Evolutionary conservation across 2,329 filamentous ascomycete genomes (phyloP), one percentile per base, ranked within the genome.

Genomic region (Xylaria sp.): DNA sequence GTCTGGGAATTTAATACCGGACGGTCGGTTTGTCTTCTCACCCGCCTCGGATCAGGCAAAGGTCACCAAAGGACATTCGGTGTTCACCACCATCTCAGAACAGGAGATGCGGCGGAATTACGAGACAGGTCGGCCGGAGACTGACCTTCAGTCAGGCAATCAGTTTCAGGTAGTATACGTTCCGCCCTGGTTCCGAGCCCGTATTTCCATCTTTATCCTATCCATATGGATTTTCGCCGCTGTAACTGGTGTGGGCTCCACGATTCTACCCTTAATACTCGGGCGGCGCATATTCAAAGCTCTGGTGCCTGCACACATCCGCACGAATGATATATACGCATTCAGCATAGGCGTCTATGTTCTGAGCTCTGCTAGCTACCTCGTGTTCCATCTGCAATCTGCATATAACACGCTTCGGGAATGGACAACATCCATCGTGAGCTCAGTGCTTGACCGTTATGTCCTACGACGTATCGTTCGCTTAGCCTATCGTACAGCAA

Each of bases 171-270:
- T 89, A 66, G 91, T 94, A 23, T 96, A 94, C 75, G 83, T 98
- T 20, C 96, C 96, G 8, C 94, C 96, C 0, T 88, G 89, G 80
- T 98, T 99, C 83, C 88, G 91, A 10, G 77, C 89, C 31, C 90
- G 97, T 64, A 90, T 98, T 68, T 92, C 91, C 62, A 82, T 93
- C 2, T 98, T 99, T 81, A 94, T 98, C 72, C 82, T 96, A 64
- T 90, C 92, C 59, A 93, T 99, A 72, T 99, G 96, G 96, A 79
- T 94, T 41, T 98, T 99, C 81, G 95, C 95, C 23, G 94, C 95
- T 5, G 85, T 91, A 13, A 97, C 93, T 0, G 96, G 96, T 28
- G 89, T 98, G 67, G 89, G 91, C 72, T 89, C 93, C 71, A 98
- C 96, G 0, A 91, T 99, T 70, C 82, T 97, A 0, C 97, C 96